These are phyloP conservation scores for Globisporangium recalcitrans DNA, from an alignment of 352 stramenopile species.

Conservation along the genomic window DNA sequence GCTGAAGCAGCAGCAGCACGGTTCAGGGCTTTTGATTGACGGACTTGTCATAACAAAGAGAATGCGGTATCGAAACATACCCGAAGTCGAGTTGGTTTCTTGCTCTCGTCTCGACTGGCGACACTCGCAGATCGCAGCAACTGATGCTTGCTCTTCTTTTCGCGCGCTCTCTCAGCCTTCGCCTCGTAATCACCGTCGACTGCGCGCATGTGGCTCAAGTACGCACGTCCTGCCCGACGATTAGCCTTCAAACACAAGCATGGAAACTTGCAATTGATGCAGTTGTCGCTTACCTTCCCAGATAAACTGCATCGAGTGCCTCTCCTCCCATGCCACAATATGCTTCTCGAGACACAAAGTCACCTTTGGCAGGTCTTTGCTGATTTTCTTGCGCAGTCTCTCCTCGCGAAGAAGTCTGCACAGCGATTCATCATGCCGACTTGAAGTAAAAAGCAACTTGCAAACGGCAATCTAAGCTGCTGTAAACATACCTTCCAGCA, in stretches of 20 bases:
- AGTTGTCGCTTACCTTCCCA: slow-evolving; percentile 29
- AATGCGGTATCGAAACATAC: neutral
- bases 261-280: neutral
- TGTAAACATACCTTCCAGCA: slow-evolving; percentile 11
- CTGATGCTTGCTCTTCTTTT: slow-evolving; percentile 6
- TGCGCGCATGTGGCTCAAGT: slow-evolving; percentile 28
- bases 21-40: neutral
- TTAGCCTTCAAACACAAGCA: neutral
- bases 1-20: neutral
- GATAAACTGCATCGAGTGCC: slow-evolving; percentile 26
- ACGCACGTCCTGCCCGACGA: slow-evolving; percentile 21
- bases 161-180: slow-evolving; percentile 15
- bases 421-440: neutral
- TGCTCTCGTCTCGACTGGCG: slow-evolving; percentile 3
- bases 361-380: slow-evolving; percentile 36
- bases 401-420: slow-evolving; percentile 28
- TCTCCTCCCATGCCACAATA: slow-evolving; percentile 35
- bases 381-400: slow-evolving; percentile 31
- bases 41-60: too few species aligned
- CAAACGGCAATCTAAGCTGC: neutral
- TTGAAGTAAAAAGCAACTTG: neutral
- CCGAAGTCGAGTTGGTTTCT: slow-evolving; percentile 10
- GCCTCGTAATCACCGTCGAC: slow-evolving; percentile 22
- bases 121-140: slow-evolving; percentile 6
- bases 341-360: slow-evolving; percentile 32